phyloP scores from a whole-genome alignment of 139 green algal species.

The Prasinococcaceae sp. region DNA sequence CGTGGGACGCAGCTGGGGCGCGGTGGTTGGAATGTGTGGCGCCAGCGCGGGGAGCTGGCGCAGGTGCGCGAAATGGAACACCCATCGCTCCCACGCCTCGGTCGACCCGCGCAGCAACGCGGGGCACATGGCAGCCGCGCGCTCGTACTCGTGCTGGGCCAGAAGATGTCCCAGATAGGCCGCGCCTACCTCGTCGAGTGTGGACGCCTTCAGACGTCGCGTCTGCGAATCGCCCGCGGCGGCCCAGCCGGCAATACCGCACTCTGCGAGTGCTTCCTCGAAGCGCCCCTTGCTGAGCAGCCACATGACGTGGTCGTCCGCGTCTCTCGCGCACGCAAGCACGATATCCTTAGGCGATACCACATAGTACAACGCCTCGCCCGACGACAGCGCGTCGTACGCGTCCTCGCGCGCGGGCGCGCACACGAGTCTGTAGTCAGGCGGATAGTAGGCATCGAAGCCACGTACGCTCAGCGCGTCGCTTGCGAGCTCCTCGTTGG shows the following conservation, averaged over 20 bases:
- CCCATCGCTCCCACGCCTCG: conserved; percentile 53
- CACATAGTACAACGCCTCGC: conserved; percentile 54
- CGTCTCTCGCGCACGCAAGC: conserved; percentile 39
- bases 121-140: conserved; percentile 39
- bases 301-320: conserved; percentile 62
- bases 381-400: too few species aligned
- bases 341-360: conserved; percentile 21
- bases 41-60: conserved; percentile 58
- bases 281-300: conserved; percentile 35
- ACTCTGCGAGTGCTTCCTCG: too few species aligned
- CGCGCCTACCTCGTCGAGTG: neutral
- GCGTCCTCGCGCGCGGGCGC: too few species aligned
- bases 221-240: too few species aligned
- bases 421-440: conserved; percentile 26
- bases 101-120: conserved; percentile 35
- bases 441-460: conserved; percentile 21
- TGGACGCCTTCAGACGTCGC: too few species aligned
- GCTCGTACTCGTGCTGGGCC: conserved; percentile 20
- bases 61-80: conserved; percentile 50
- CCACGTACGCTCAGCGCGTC: conserved; percentile 34
- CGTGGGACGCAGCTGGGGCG: conserved; percentile 35
- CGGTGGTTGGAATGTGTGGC: conserved; percentile 49
- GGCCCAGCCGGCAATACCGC: too few species aligned
- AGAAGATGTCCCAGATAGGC: conserved; percentile 27
- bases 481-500: conserved; percentile 30